Evolutionary conservation across 139 green algal species (phyloP).

Genomic region (Chlorella sorokiniana): DNA sequence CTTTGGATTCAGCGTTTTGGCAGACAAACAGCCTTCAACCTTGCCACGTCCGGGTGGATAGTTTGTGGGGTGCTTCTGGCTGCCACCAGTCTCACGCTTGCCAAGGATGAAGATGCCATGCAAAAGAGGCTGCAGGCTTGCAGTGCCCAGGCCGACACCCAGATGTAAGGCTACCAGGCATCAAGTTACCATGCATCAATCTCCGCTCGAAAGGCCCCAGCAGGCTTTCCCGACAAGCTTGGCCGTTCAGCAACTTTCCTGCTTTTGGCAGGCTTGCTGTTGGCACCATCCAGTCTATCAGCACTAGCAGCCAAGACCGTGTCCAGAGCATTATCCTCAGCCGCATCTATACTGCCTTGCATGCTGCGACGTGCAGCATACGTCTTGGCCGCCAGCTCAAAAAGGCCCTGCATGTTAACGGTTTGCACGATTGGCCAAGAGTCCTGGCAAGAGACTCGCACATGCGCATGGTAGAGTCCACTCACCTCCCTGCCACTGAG

Average conservation of each 20-base stretch:
- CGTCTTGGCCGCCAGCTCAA: slow-evolving; percentile 49
- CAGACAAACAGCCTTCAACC: slow-evolving; percentile 70
- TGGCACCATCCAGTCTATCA: background rate
- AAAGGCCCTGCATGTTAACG: slow-evolving; percentile 41
- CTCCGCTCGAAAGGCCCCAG: slow-evolving; percentile 22
- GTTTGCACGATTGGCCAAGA: too few species aligned
- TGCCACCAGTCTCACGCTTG: slow-evolving; percentile 30
- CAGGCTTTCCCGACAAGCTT: background rate
- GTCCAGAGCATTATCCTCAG: background rate
- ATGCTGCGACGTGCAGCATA: slow-evolving; percentile 33
- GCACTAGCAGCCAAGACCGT: background rate
- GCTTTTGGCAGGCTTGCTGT: background rate
- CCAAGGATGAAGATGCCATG: slow-evolving; percentile 41
- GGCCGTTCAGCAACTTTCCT: too few species aligned
- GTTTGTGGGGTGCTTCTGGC: slow-evolving; percentile 71
- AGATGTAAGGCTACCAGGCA: too few species aligned
- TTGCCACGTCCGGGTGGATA: slow-evolving; percentile 71
- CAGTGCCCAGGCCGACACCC: too few species aligned
- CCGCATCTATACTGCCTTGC: slow-evolving; percentile 12
- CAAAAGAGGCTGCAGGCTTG: slow-evolving; percentile 31
- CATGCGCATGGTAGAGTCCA: background rate
- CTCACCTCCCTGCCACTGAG: slow-evolving; percentile 37
- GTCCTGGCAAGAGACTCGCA: too few species aligned
- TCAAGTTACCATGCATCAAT: slow-evolving; percentile 37
- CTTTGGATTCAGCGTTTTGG: slow-evolving; percentile 59